Percentiles rank a stretch among this genome's conserved stretches.
Evolutionary conservation across 352 stramenopile genomes (phyloP).

Genomic region (Lagenidium sp.): DNA sequence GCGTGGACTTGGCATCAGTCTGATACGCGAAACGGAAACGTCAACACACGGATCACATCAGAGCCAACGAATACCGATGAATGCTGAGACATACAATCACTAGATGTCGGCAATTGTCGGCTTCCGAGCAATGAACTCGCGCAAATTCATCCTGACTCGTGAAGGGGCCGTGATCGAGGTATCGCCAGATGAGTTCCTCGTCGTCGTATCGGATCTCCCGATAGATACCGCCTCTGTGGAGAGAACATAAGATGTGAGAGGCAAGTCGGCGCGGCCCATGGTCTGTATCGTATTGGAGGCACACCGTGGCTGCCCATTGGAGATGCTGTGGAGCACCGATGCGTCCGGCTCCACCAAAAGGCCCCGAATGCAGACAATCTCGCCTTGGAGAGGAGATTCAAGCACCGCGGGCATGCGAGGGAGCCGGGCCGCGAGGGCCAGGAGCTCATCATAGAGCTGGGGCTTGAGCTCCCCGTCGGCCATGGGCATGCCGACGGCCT

Average conservation of each 20-base stretch:
- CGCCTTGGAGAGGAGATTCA: slow-evolving; percentile 19
- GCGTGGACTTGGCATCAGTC: slow-evolving; percentile 30
- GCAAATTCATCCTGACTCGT: slow-evolving; percentile 22
- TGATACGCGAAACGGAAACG: slow-evolving; percentile 6
- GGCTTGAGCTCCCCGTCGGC: slow-evolving; percentile 61
- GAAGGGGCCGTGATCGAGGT: slow-evolving; percentile 63
- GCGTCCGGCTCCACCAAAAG: slow-evolving; percentile 21
- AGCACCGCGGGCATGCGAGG: slow-evolving; percentile 25
- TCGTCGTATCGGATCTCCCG: slow-evolving; percentile 48
- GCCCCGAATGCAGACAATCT: slow-evolving; percentile 35
- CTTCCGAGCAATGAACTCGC: slow-evolving; percentile 20
- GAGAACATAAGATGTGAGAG: not conserved
- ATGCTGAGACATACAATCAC: slow-evolving; percentile 25
- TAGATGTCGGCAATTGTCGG: slow-evolving; percentile 39
- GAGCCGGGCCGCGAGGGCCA: slow-evolving; percentile 37
- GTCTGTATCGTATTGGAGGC: not conserved
- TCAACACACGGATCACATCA: slow-evolving; percentile 1
- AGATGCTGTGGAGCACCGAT: slow-evolving; percentile 31
- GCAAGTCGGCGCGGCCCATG: not conserved
- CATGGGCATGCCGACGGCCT: slow-evolving; percentile 56
- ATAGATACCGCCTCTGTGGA: slow-evolving; percentile 51
- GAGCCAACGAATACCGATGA: not conserved
- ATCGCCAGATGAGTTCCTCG: slow-evolving; percentile 72
- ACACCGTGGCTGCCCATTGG: slow-evolving; percentile 29
- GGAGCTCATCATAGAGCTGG: slow-evolving; percentile 83